Evolutionary conservation across 768 basidiomycete species (phyloP).

Genomic region (Mycena sanguinolenta): DNA sequence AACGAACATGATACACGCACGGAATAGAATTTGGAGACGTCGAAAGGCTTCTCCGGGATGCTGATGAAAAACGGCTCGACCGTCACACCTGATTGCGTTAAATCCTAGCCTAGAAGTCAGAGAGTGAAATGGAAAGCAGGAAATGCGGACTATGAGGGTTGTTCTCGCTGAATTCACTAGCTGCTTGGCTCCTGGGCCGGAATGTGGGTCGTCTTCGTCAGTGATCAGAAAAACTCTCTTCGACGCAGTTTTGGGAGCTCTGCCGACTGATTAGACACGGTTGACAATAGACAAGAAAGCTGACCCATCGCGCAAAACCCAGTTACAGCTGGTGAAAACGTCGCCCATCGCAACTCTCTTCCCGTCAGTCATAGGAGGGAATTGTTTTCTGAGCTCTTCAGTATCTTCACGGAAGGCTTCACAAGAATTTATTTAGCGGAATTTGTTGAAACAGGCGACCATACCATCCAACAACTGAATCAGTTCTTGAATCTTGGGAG

Average conservation of each 20-base stretch:
- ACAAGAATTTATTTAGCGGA: slow-evolving; percentile 26
- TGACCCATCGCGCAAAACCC: slow-evolving; percentile 90
- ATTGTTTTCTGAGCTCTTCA: slow-evolving; percentile 65
- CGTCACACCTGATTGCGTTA: slow-evolving; percentile 81
- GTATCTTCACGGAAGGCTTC: slow-evolving; percentile 79
- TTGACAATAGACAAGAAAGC: slow-evolving; percentile 32
- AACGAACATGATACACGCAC: slow-evolving; percentile 54
- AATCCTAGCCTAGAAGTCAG: slow-evolving; percentile 67
- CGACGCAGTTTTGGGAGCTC: slow-evolving; percentile 89
- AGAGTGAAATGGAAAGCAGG: neutral
- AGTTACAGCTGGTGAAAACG: slow-evolving; percentile 91
- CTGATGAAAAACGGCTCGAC: slow-evolving; percentile 94
- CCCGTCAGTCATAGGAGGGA: slow-evolving; percentile 67
- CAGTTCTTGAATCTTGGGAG: slow-evolving; percentile 84
- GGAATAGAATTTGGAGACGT: slow-evolving; percentile 82
- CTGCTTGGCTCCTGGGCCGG: slow-evolving; percentile 67
- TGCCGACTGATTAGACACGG: slow-evolving; percentile 43
- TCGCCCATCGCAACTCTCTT: slow-evolving; percentile 86
- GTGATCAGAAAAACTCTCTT: slow-evolving; percentile 96
- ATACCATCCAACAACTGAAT: slow-evolving; percentile 87
- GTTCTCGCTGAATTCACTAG: slow-evolving; percentile 78
- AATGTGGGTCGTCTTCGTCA: slow-evolving; percentile 85
- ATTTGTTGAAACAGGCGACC: slow-evolving; percentile 37
- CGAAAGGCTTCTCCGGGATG: slow-evolving; percentile 74
- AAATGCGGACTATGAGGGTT: slow-evolving; percentile 69